phyloP scores from a whole-genome alignment of 2,329 filamentous ascomycete species.

The Colletotrichum cuscutae region DNA sequence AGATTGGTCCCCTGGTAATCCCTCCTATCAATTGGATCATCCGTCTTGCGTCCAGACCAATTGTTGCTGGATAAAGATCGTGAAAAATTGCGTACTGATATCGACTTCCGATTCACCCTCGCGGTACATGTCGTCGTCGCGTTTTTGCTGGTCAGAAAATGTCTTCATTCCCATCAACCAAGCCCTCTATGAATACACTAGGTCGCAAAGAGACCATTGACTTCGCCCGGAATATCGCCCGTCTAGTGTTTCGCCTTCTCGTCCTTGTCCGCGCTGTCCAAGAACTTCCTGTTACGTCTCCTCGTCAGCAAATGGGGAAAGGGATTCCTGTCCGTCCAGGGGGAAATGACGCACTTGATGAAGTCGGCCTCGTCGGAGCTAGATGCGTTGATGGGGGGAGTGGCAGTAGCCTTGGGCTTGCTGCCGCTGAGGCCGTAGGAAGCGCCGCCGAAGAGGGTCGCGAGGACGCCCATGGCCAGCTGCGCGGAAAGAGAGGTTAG shows the following conservation, averaged over 20 bases:
- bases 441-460: slow-evolving; percentile 52
- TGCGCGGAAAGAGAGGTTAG: slow-evolving; percentile 43
- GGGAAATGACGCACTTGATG: slow-evolving; percentile 63
- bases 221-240: slow-evolving; percentile 21
- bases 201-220: slow-evolving; percentile 27
- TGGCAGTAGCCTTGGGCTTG: slow-evolving; percentile 53
- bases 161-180: slow-evolving; percentile 32
- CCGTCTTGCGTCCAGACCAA: not conserved
- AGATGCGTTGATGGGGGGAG: slow-evolving; percentile 70
- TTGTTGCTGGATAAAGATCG: not conserved
- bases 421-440: slow-evolving; percentile 56
- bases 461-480: slow-evolving; percentile 69
- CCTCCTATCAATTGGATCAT: not conserved
- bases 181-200: slow-evolving; percentile 34
- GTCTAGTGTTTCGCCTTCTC: slow-evolving; percentile 57
- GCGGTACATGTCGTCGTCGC: not conserved
- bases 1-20: not conserved
- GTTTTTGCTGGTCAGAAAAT: slow-evolving; percentile 26
- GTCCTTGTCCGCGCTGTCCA: slow-evolving; percentile 54
- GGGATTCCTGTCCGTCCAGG: not conserved
- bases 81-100: not conserved
- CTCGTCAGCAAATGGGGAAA: slow-evolving; percentile 29
- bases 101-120: not conserved
- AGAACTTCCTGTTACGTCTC: slow-evolving; percentile 54
- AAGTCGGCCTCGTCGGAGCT: slow-evolving; percentile 72